phyloP scores from a whole-genome alignment of 108 stramenopile species.

The Bacterosira constricta region DNA sequence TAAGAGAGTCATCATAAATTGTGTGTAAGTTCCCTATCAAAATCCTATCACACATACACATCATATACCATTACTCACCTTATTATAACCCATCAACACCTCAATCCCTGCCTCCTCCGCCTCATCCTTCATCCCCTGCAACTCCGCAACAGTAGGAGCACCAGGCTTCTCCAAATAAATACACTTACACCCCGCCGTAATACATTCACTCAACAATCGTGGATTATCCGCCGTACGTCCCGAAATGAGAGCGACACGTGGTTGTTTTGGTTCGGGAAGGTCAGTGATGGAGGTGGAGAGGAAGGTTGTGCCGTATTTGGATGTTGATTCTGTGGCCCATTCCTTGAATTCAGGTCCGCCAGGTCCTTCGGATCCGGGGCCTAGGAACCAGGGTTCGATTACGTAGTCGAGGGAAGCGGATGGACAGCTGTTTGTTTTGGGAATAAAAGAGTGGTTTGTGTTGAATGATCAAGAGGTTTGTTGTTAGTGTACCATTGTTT shows the following conservation, averaged over 20 bases:
- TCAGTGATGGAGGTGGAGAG: constrained; percentile 60
- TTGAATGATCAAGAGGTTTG: no score
- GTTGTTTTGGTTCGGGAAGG: constrained; percentile 68
- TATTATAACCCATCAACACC: constrained; percentile 93
- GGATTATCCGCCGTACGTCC: constrained; percentile 94
- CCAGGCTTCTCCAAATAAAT: constrained; percentile 94
- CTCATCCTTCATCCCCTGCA: constrained; percentile 72
- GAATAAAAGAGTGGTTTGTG: not conserved
- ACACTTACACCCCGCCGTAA: constrained; percentile 64
- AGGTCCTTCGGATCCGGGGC: constrained; percentile 64
- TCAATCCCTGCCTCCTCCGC: constrained; percentile 71
- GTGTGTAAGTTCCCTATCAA: no score
- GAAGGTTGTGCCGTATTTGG: constrained; percentile 69
- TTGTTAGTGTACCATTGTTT: no score
- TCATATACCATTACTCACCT: constrained; percentile 31
- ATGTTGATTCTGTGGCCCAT: constrained; percentile 57
- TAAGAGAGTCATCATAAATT: no score
- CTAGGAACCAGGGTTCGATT: constrained; percentile 91
- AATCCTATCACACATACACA: no score
- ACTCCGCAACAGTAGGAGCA: constrained; percentile 85
- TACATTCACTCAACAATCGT: constrained; percentile 78
- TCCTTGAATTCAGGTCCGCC: constrained; percentile 78
- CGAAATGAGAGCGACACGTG: constrained; percentile 80
- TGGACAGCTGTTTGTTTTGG: constrained; percentile 79
- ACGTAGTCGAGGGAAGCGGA: constrained; percentile 78